Evolutionary conservation across 2,329 filamentous ascomycete genomes (phyloP).

Genomic region (Exophiala lecanii-corni): DNA sequence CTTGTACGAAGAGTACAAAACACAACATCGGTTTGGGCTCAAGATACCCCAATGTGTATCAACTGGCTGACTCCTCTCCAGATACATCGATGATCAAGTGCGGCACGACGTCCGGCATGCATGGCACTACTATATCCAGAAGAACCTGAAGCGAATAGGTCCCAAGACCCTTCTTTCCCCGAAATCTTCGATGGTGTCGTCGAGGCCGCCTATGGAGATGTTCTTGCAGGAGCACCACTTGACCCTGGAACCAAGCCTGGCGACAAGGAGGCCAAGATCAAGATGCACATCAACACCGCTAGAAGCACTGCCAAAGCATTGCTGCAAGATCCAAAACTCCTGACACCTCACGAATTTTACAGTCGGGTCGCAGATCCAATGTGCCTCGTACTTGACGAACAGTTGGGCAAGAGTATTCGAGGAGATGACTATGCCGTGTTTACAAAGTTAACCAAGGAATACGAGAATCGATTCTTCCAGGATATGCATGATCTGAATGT

Average conservation of each 20-base stretch:
- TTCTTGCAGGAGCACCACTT: conserved; percentile 53
- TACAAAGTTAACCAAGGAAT: conserved; percentile 76
- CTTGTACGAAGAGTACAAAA: conserved; percentile 66
- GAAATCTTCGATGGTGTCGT: conserved; percentile 46
- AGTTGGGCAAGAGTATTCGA: conserved; percentile 54
- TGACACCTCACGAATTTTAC: conserved; percentile 47
- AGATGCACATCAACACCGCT: conserved; percentile 75
- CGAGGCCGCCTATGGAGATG: conserved; percentile 49
- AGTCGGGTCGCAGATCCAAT: conserved; percentile 63
- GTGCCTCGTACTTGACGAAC: conserved; percentile 71
- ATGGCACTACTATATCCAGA: conserved; percentile 57
- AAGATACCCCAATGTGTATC: background rate
- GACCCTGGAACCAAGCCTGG: conserved; percentile 54
- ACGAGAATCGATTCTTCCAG: conserved; percentile 78
- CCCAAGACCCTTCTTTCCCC: conserved; percentile 37
- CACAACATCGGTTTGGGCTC: conserved; percentile 37
- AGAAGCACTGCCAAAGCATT: conserved; percentile 51
- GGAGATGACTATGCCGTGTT: conserved; percentile 70
- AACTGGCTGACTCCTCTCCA: conserved; percentile 16
- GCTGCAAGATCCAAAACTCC: conserved; percentile 27
- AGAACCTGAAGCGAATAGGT: conserved; percentile 58
- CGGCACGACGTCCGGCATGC: conserved; percentile 47
- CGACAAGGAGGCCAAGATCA: conserved; percentile 79
- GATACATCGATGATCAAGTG: conserved; percentile 40
- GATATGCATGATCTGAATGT: conserved; percentile 88